phyloP scores from a whole-genome alignment of 768 basidiomycete genomes.

The Phylloporus rhodoxanthus region DNA sequence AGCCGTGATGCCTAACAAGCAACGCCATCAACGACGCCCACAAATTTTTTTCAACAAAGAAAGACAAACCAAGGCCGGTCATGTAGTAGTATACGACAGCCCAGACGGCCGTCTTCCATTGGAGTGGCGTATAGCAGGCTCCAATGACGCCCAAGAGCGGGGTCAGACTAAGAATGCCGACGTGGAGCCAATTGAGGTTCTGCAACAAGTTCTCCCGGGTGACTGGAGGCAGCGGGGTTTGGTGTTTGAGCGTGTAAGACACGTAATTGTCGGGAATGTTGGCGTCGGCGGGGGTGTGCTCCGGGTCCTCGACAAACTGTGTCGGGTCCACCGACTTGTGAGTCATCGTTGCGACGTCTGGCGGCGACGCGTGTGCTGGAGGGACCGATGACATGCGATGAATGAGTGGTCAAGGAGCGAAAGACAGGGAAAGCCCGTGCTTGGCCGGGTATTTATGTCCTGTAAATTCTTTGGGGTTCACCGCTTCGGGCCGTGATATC shows the following conservation, averaged over 20 bases:
- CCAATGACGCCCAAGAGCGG: conserved; percentile 75
- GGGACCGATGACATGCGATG: conserved; percentile 23
- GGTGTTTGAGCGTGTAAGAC: conserved; percentile 61
- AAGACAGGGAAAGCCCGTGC: conserved; percentile 2
- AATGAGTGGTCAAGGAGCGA: conserved; percentile 22
- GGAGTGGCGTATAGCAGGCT: conserved; percentile 55
- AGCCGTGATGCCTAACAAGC: conserved; percentile 66
- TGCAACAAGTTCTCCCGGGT: conserved; percentile 49
- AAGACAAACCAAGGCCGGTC: conserved; percentile 71
- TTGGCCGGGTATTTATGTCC: conserved; percentile 19
- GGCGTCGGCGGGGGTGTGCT: conserved; percentile 40
- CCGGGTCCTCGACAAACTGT: conserved; percentile 24
- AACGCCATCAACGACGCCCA: conserved; percentile 23
- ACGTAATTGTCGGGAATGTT: conserved; percentile 82
- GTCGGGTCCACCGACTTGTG: conserved; percentile 2
- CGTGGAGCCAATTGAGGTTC: conserved; percentile 75
- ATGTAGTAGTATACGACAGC: conserved; percentile 64
- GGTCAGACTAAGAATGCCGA: conserved; percentile 64
- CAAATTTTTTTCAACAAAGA: conserved; percentile 14
- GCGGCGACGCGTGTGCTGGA: conserved; percentile 14
- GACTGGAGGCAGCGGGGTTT: conserved; percentile 64
- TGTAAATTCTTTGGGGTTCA: conserved; percentile 34
- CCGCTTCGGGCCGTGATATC: conserved; percentile 9
- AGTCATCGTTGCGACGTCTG: conserved; percentile 13
- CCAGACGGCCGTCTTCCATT: conserved; percentile 72